A percentile compares a stretch with the other conserved stretches of the same genome.
Conservation (phyloP, 2,329 filamentous ascomycete species). For the Didymella exigua region DNA sequence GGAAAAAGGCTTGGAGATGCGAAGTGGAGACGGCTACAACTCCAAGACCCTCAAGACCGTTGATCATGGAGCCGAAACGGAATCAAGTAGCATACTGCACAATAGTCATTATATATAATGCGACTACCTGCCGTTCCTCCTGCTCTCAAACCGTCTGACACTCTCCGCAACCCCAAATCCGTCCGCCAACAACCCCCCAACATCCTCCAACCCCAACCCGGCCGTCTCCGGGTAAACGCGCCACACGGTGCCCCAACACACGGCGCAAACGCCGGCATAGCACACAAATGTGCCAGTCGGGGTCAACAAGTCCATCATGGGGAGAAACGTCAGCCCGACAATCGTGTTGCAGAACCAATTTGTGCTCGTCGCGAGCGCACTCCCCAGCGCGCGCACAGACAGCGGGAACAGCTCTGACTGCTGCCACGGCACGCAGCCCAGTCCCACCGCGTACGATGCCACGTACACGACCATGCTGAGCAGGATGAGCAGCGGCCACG, state of each 20-base stretch:
- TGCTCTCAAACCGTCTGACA: conserved; percentile 23
- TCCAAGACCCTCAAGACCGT: no score
- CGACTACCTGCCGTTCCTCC: neutral
- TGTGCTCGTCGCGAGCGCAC: conserved; percentile 75
- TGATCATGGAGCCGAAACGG: no score
- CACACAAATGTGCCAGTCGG: conserved; percentile 78
- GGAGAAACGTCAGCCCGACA: conserved; percentile 84
- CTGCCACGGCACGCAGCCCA: conserved; percentile 96
- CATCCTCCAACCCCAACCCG: conserved; percentile 80
- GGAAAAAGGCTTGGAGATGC: no score
- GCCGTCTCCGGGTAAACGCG: conserved; percentile 85
- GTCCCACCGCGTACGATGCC: conserved; percentile 80
- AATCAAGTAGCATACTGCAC: neutral
- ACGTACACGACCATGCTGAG: conserved; percentile 82
- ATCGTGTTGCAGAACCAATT: conserved; percentile 90
- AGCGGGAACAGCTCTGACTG: conserved; percentile 89
- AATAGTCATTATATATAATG: neutral
- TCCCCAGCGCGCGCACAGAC: conserved; percentile 73
- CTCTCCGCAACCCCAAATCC: conserved; percentile 68
- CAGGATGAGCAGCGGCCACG: conserved; percentile 62
- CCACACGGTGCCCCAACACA: conserved; percentile 72
- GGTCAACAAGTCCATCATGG: conserved; percentile 78
- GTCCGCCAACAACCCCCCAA: conserved; percentile 70
- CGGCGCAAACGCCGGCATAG: conserved; percentile 74
- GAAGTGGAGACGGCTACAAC: no score